These are phyloP conservation scores for Cordyceps cateniannulata DNA, from an alignment of 2,329 filamentous ascomycete species.

Conservation along the genomic window DNA sequence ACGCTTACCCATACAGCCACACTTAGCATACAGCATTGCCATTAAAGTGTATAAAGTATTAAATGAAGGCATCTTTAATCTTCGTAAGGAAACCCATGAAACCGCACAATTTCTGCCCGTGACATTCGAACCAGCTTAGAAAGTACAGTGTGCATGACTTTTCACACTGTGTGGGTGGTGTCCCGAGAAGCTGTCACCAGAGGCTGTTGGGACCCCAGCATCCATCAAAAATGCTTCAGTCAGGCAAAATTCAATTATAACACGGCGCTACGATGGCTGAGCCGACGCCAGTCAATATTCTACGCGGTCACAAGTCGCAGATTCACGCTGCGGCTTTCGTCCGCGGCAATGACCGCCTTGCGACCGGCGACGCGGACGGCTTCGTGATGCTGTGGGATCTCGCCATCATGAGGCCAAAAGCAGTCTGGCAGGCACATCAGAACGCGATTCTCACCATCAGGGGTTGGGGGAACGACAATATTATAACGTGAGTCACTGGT, in stretches of 20 bases:
- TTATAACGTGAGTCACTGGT: constrained; percentile 67
- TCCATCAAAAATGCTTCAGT: neutral
- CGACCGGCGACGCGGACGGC: constrained; percentile 85
- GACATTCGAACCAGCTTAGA: neutral
- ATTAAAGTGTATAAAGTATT: too few relatives aligned
- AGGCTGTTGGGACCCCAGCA: too few relatives aligned
- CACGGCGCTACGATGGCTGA: neutral
- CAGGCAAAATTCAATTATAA: neutral
- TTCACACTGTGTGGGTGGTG: neutral
- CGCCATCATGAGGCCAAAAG: constrained; percentile 69
- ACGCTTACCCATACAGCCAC: too few relatives aligned
- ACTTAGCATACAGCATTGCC: too few relatives aligned
- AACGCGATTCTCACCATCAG: constrained; percentile 69
- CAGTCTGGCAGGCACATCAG: constrained; percentile 81
- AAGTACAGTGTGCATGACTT: neutral
- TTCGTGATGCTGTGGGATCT: constrained; percentile 85
- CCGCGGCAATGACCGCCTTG: constrained; percentile 64
- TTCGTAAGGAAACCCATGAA: too few relatives aligned
- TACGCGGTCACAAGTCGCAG: constrained; percentile 78
- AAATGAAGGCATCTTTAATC: too few relatives aligned
- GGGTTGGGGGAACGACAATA: constrained; percentile 62
- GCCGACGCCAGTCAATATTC: constrained; percentile 50
- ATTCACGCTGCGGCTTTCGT: constrained; percentile 74
- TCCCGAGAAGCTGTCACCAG: too few relatives aligned
- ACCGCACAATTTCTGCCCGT: neutral